Evolutionary conservation across 768 basidiomycete species (phyloP), one percentile per base, ranked within the genome.

Genomic region (Nidularia sp.): DNA sequence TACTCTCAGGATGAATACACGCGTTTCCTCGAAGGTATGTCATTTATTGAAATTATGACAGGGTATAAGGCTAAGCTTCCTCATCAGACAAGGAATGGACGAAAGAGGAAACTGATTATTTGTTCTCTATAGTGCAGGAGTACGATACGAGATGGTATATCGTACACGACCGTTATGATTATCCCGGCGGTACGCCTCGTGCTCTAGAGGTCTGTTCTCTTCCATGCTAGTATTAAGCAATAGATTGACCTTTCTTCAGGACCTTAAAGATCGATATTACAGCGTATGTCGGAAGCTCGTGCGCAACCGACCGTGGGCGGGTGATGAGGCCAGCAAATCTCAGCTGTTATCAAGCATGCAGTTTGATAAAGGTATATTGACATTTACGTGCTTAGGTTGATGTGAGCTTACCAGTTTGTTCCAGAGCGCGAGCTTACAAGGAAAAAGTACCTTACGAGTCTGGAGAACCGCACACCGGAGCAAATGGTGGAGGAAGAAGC

Each of bases 401-500:
- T 48, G 1, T 48, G 34, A 34, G 33, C 25, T 45, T 55, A 18
- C 49, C 42, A 48, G 47, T 22, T 29, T 2, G 12, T 33, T 9
- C 15, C 52, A 96, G 95, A 88, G 32, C 88, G 92, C 42, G 97
- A 99, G 68, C 70, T 84, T 18, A 86, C 84, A 56, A 86, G 97
- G 52, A 97, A 94, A 68, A 84, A 85, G 52, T 97, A 98, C 62
- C 78, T 98, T 10, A 70, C 78, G 6, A 89, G 85, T 54, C 81
- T 98, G n/a, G 91, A 94, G 70, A 83, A 80, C 52, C 85, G 96
- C n/a, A 89, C 93, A 0, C 79, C 85, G 3, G 84, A 88, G 47
- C 92, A 98, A 70, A 86, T 96, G 43, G 88, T 86, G 13, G 95
- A 99, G 65, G 97, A 98, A 74, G 95, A 98, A 60, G 89, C 92